Evolutionary conservation across 1,284 basidiomycete species (phyloP).

Genomic region (Rhodotorula sp.): DNA sequence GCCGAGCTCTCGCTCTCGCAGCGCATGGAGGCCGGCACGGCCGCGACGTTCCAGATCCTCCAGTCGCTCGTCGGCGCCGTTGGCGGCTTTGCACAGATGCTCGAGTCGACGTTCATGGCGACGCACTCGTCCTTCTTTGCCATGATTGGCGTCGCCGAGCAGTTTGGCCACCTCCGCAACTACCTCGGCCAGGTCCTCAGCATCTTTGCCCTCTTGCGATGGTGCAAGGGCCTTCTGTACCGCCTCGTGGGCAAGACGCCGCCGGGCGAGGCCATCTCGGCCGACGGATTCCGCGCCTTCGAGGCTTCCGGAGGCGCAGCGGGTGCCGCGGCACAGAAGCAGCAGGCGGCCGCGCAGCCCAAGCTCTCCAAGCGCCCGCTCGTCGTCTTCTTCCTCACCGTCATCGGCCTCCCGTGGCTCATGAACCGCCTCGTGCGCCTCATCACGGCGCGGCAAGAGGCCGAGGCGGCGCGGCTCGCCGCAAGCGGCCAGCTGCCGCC

Average conservation of each 20-base stretch:
- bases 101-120: conserved; percentile 97
- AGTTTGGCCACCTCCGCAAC: conserved; percentile 77
- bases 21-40: conserved; percentile 47
- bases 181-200: conserved; percentile 92
- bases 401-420: conserved; percentile 89
- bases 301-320: conserved; percentile 27
- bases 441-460: conserved; percentile 64
- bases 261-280: conserved; percentile 22
- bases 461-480: conserved; percentile 50
- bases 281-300: conserved; percentile 43
- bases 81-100: conserved; percentile 93
- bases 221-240: conserved; percentile 63
- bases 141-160: conserved; percentile 97
- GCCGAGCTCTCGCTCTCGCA: conserved; percentile 71
- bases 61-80: conserved; percentile 96
- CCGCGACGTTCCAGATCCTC: conserved; percentile 71
- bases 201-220: conserved; percentile 82
- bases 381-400: conserved; percentile 90
- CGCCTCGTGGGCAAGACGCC: conserved; percentile 37
- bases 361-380: conserved; percentile 72
- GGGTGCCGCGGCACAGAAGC: background rate
- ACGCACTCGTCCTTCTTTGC: conserved; percentile 98
- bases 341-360: conserved; percentile 49
- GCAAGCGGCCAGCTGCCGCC: conserved; percentile 48
- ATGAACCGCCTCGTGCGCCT: conserved; percentile 87